Conservation (phyloP, 164 flowering plant genomes). For the Vitis rupestris region DNA sequence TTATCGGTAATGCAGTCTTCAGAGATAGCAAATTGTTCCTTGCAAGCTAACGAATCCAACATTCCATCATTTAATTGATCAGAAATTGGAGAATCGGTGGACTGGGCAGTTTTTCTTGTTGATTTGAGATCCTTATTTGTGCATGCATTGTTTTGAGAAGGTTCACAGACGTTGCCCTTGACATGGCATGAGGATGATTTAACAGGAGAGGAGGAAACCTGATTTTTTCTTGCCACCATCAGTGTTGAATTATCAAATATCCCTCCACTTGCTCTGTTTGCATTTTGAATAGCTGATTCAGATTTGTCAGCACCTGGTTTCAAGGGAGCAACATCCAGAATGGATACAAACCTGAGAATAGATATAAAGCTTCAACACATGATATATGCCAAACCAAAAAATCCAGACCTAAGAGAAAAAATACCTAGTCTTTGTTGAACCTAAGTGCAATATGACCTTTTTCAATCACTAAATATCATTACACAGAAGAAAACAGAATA, state of each 20-base stretch:
- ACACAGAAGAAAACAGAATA: too few relatives aligned
- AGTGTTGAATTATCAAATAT: constrained; percentile 59
- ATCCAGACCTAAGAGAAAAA: too few relatives aligned
- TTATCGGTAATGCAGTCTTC: constrained; percentile 19
- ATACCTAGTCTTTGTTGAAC: too few relatives aligned
- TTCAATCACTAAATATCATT: too few relatives aligned
- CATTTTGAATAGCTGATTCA: constrained; percentile 33
- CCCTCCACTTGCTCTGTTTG: constrained; percentile 24
- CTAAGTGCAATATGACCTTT: too few relatives aligned
- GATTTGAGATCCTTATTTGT: constrained; percentile 14
- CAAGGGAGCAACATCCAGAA: constrained; percentile 74
- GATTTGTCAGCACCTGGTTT: constrained; percentile 58
- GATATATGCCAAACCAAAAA: neutral
- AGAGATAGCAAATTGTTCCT: constrained; percentile 19
- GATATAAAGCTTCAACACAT: neutral
- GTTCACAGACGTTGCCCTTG: constrained; percentile 20
- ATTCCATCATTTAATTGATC: constrained; percentile 18
- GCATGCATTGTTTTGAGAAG: constrained; percentile 18
- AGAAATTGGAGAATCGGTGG: constrained; percentile 14
- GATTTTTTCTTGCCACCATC: constrained; percentile 45
- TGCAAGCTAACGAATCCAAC: constrained; percentile 17
- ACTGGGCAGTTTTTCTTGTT: constrained; percentile 7
- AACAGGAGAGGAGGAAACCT: constrained; percentile 25
- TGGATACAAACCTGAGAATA: constrained; percentile 76
- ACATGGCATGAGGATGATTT: constrained; percentile 17